Evolutionary conservation across 805 yeast species (phyloP), one percentile per base, ranked within the genome.

Genomic region (Metschnikowia proteae): DNA sequence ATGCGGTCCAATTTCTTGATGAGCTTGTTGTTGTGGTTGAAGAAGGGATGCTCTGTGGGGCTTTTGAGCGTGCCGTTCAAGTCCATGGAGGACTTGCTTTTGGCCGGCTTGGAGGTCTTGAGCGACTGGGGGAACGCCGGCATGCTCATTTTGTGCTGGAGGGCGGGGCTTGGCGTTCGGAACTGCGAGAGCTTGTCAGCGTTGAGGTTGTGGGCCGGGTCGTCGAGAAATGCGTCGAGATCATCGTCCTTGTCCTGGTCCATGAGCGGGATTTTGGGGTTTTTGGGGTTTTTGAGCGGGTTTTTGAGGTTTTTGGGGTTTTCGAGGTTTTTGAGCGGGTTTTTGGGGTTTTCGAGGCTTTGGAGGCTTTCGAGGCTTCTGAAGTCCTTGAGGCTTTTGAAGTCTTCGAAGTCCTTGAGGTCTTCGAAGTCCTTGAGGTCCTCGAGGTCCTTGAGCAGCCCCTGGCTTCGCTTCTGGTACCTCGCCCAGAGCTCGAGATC

Each of bases 1-100:
- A 73, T 73, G 31, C 77, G 53, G 48, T 70, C 73, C 37, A 73
- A 55, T 50, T 68, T 71, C 32, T 63, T 52, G 28, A 70, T 68
- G 32, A 73, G 61, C 45, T 62, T 62, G 49, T 68, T 65, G 45
- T 64, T 66, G 47, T 61, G 60, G 43, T 70, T 70, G 52, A 68
- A 67, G 1, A 57, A 53, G 1, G 68, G 70, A 30, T 60, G 63
- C 42, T 55, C 62, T 17, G 40, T 46, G 10, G 45, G 43, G 4
- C 22, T 50, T 48, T 22, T 25, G 23, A 50, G 45, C 27, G 48
- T 50, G 6, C 41, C 55, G 13, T 52, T 56, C 31, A 71, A 56
- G 43, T 69, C 71, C 63, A 66, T 61, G 26, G 67, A 63, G 2
- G 74, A 69, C 42, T 62, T 62, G 51, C 59, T 71, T 55, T 62